Evolutionary conservation across 805 yeast genomes (phyloP), one percentile per base, ranked within the genome.

Genomic region (Kluyveromyces starmeri): DNA sequence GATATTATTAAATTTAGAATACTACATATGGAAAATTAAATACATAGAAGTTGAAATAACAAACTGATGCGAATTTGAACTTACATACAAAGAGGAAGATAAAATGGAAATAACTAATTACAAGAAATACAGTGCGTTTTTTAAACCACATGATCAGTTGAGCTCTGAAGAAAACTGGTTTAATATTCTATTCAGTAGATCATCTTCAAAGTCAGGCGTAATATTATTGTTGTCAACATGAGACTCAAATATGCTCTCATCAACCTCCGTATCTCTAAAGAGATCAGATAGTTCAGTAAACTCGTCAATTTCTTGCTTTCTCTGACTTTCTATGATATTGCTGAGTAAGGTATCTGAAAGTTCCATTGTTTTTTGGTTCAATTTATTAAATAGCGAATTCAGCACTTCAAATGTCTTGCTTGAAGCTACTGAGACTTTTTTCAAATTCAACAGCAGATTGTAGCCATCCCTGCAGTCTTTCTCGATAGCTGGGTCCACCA

Each of bases 381-480:
- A 65, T 50, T 78, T 83, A 48, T 81, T 86, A 51, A 82, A 82
- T 37, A 84, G 61, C 4, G 78, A 73, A 53, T 79, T 82, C 53
- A 84, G 68, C 34, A 84, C 80, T 45, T 75, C 75, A 59, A 79
- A 83, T 11, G 86, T 83, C 40, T 92, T 64, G 34, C 75, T 65
- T 2, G 94, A 86, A 7, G 94, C 79, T 49, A 70, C 71, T 14
- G 85, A 74, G 47, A 72, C 71, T 47, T 74, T 79, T 51, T 80
- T 82, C 51, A 85, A 64, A 21, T 67, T 62, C 44, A 75, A 75
- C 42, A 83, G 64, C 0, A 78, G 82, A 41, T 70, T 68, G 48
- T 75, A 73, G 11, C 94, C 94, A 32, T 70, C 64, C 45, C 78
- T 83, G 9, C 83, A 83, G 52, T 79, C 88, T 32, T 68, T 64